These are phyloP conservation scores for Fusarium transvaalense DNA, from an alignment of 2,329 filamentous ascomycete species.

Conservation along the genomic window DNA sequence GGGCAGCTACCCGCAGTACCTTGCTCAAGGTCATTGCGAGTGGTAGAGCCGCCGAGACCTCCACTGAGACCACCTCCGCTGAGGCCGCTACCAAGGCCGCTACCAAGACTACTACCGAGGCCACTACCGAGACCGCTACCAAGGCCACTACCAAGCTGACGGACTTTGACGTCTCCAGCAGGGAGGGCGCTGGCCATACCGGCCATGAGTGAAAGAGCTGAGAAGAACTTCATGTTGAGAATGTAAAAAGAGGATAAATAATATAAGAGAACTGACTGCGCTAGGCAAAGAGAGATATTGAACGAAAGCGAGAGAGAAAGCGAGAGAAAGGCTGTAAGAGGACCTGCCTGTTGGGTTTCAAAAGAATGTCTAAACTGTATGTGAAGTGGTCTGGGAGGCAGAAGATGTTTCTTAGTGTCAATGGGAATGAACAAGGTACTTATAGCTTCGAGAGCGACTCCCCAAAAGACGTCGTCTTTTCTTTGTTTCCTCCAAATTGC, in stretches of 20 bases:
- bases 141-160: neutral
- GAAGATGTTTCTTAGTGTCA: neutral
- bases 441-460: neutral
- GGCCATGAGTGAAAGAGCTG: neutral
- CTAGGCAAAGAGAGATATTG: neutral
- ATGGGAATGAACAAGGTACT: neutral
- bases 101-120: neutral
- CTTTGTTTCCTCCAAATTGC: neutral
- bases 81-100: neutral
- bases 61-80: neutral
- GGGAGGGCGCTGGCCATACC: neutral
- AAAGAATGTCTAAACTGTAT: neutral
- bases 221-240: slow-evolving; percentile 1
- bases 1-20: neutral
- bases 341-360: neutral
- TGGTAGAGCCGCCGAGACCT: neutral
- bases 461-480: neutral
- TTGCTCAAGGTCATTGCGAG: slow-evolving; percentile 11
- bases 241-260: too few relatives aligned
- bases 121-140: neutral
- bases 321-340: neutral
- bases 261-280: neutral
- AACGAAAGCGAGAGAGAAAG: too few relatives aligned
- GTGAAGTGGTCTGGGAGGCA: neutral
- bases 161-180: neutral